phyloP scores from a whole-genome alignment of 805 yeast genomes.

The Saccharomycopsis oosterbeekiorum region DNA sequence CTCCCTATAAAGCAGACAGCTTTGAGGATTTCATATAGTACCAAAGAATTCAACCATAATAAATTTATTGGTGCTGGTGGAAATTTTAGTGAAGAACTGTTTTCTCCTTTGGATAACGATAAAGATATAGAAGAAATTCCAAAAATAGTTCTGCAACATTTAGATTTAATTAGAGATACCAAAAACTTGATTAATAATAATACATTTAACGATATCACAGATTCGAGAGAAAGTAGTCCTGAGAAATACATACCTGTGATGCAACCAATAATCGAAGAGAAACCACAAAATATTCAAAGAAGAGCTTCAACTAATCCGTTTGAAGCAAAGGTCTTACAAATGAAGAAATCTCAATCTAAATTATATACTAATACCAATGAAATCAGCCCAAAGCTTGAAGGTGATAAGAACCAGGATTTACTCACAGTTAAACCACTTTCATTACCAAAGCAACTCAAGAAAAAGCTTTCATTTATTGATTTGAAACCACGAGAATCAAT shows the following conservation, averaged over 20 bases:
- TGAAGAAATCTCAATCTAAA: not conserved
- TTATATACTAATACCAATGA: not conserved
- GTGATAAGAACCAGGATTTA: not conserved
- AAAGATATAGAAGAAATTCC: not conserved
- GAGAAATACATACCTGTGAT: not conserved
- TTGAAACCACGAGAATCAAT: not conserved
- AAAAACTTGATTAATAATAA: not conserved
- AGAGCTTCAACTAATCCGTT: constrained; percentile 4
- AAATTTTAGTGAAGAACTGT: not conserved
- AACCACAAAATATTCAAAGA: not conserved
- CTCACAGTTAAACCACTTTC: not conserved
- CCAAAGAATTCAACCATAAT: constrained; percentile 14
- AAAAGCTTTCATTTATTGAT: not conserved
- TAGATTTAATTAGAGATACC: not conserved
- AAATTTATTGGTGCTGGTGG: not conserved
- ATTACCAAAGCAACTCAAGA: not conserved
- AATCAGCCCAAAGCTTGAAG: not conserved
- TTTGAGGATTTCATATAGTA: constrained; percentile 1
- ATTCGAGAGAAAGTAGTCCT: not conserved
- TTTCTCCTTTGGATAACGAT: constrained; percentile 13
- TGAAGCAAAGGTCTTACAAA: not conserved
- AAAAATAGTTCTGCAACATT: not conserved
- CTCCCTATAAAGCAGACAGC: not conserved
- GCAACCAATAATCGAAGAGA: not conserved
- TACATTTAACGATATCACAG: not conserved